These are phyloP conservation scores for Chaetomium strumarium DNA, from an alignment of 2,329 filamentous ascomycete genomes.

Conservation along the genomic window DNA sequence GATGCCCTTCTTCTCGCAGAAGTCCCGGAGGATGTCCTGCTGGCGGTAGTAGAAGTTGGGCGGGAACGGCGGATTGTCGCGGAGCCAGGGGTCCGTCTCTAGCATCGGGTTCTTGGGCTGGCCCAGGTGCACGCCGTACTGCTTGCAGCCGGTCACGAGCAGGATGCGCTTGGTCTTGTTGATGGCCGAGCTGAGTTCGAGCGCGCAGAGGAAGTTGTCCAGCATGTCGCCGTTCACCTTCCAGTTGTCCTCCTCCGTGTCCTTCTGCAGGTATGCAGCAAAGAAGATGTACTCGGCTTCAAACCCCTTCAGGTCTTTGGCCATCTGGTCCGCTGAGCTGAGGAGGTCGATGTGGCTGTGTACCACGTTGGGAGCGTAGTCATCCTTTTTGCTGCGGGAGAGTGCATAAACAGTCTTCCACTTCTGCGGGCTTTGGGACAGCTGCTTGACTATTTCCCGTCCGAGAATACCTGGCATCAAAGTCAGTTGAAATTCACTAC, in stretches of 20 bases:
- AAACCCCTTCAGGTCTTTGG: constrained; percentile 22
- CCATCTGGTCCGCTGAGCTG: constrained; percentile 23
- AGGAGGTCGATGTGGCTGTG: constrained; percentile 25
- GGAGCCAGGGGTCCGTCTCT: constrained; percentile 41
- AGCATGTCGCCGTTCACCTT: constrained; percentile 37
- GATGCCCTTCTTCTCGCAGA: constrained; percentile 18
- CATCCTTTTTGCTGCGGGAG: constrained; percentile 25
- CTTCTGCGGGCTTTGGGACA: constrained; percentile 13
- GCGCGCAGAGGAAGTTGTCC: constrained; percentile 41
- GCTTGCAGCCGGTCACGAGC: constrained; percentile 44
- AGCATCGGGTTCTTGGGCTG: constrained; percentile 41
- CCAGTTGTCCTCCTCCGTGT: constrained; percentile 24
- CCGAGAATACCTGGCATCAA: constrained; percentile 23
- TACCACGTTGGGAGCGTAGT: constrained; percentile 20
- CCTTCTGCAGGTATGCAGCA: constrained; percentile 24
- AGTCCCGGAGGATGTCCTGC: constrained; percentile 37
- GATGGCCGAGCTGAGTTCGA: constrained; percentile 37
- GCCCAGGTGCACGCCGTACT: constrained; percentile 49
- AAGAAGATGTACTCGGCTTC: constrained; percentile 27
- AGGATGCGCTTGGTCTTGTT: constrained; percentile 42
- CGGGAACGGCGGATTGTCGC: constrained; percentile 29
- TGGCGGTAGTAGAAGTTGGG: constrained; percentile 49
- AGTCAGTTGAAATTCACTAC: background rate
- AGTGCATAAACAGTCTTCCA: constrained; percentile 25
- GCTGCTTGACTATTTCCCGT: constrained; percentile 24